Evolutionary conservation across 139 green algal genomes (phyloP), one percentile per base, ranked within the genome.

Genomic region (Monoraphidium neglectum): DNA sequence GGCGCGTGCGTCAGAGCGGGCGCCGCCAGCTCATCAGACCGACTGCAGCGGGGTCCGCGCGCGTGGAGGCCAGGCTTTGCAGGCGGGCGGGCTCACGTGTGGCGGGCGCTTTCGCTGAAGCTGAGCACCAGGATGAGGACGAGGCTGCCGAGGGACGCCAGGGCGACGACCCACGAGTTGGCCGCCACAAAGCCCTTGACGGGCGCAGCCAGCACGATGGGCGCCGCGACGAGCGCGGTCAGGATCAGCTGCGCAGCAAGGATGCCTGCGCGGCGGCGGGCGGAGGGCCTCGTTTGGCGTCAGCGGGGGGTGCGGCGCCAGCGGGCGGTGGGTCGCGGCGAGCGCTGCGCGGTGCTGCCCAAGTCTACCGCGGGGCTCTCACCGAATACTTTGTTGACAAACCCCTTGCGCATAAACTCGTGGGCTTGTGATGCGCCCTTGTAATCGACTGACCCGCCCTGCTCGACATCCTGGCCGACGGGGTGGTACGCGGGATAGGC

Each of bases 71-170:
- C 12, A 12, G 32, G 8, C 47, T 12, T 26, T 6, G 13, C 62
- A n/a, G 30, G 59, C 59, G 30, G 35, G 12, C 10, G 53, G 40
- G 2, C 68, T 74, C 68, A 77, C 65, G 5, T 30, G 35, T 70
- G 62, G 6, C 82, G 73, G 1, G 82, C 82, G 1, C 46, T 23
- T 12, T 82, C 53, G 13, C 53, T 81, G 70, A 80, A 76, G 35
- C 70, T 60, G 10, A 87, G 70, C 12, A 66, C 16, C 2, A 87
- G 32, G 6, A 87, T 33, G 46, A 84, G 56, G n/a, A 36, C 70
- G 38, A 87, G 77, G 26, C 74, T 81, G 62, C 18, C 35, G 13
- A 70, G 32, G 33, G 6, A 23, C 15, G 62, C 62, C 8, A 70
- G 23, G 62, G 33, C 12, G 6, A 30, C 21, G 62, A 70, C 21